Base-by-base conservation (phyloP, 169 alveolate species). In the Eimeria zaria region DNA sequence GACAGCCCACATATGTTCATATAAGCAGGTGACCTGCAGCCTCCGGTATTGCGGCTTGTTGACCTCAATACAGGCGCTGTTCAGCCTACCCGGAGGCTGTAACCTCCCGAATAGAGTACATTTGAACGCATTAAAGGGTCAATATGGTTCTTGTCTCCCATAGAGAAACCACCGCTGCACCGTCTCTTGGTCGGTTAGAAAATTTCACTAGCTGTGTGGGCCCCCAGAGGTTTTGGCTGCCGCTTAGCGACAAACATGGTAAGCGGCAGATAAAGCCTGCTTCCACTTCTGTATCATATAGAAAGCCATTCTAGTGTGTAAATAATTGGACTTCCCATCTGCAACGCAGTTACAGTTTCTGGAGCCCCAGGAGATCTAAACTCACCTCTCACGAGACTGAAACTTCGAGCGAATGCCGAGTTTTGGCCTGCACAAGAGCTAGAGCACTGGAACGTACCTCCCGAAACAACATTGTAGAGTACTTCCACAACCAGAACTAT, bases 11-110 rank as follows among this genome's bases (percentile, higher is more conserved):
- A 2, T 4, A 2, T 36, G 83, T 18, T 39, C 12, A 0, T 20
- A 33, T 73, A n/a, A 39, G 83, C 83, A 39, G 53, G 83, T 73
- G 83, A 73, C 83, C 83, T 67, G 78, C 78, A 6, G 55, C n/a
- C n/a, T n/a, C n/a, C n/a, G n/a, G n/a, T n/a, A n/a, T n/a, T n/a
- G n/a, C n/a, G n/a, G n/a, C n/a, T n/a, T n/a, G n/a, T n/a, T n/a
- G n/a, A n/a, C n/a, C n/a, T n/a, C 18, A 73, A 73, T 27, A 18
- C 22, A 51, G 51, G 83, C 83, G 16, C 55, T 4, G 83, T 0
- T 39, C 12, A 73, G 33, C 33, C 33, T 39, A 73, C 7, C n/a
- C 30, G 30, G 30, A 73, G 83, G 55, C 18, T 39, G 5, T 46
- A 39, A 30, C 48, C 44, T 27, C 46, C 46, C n/a, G 14, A n/a